Percentiles rank a stretch among this genome's conserved stretches.
Conservation (phyloP, 208 protist species). For the Crithidia thermophila region DNA sequence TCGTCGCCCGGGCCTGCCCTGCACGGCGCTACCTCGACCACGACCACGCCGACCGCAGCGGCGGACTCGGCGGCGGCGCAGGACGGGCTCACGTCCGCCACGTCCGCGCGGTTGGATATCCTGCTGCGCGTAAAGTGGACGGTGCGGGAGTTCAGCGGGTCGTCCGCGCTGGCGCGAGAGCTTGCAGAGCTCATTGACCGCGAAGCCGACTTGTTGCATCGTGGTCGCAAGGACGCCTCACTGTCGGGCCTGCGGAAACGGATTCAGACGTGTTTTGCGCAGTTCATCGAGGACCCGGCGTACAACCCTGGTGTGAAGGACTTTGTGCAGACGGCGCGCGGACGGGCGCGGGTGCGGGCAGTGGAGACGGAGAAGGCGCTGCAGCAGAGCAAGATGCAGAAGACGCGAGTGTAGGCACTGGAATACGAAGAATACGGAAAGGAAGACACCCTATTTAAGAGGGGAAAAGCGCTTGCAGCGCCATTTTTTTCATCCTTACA, state of each 20-base stretch:
- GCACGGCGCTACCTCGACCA: not conserved
- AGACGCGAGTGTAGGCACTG: too few species aligned
- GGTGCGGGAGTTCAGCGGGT: conserved; percentile 94
- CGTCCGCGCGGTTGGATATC: conserved; percentile 92
- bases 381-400: not conserved
- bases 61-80: not conserved
- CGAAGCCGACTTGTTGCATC: conserved; percentile 96
- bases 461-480: too few species aligned
- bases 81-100: conserved; percentile 12
- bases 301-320: conserved; percentile 94
- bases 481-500: too few species aligned
- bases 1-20: not conserved
- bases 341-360: conserved; percentile 34
- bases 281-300: conserved; percentile 95
- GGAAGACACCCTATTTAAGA: too few species aligned
- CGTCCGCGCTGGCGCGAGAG: conserved; percentile 75
- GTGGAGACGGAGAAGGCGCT: conserved; percentile 8
- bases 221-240: conserved; percentile 79
- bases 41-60: not conserved
- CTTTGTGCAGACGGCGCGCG: conserved; percentile 58
- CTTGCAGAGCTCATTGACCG: conserved; percentile 96
- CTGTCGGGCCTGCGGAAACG: conserved; percentile 85
- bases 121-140: conserved; percentile 98
- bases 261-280: conserved; percentile 91
- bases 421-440: too few species aligned